A percentile compares a stretch with the other conserved stretches of the same genome.
Conservation (phyloP, 139 green algal genomes). For the Coelastrella sp. region DNA sequence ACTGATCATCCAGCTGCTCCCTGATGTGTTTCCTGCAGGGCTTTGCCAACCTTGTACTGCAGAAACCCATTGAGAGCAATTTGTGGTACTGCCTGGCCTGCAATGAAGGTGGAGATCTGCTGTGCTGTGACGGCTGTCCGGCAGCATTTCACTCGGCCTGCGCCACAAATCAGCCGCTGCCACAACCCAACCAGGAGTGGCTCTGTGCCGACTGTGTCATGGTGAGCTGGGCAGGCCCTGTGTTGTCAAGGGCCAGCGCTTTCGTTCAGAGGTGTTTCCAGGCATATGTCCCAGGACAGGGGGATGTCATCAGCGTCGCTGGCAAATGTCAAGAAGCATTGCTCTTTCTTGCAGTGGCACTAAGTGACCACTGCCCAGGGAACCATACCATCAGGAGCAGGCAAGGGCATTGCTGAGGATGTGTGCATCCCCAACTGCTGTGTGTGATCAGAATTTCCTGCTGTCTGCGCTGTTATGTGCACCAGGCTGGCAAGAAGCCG, state of each 20-base stretch:
- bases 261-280: too few relatives aligned
- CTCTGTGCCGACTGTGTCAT: slow-evolving; percentile 17
- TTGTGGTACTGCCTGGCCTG: slow-evolving; percentile 45
- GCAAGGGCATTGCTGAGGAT: too few relatives aligned
- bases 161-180: slow-evolving; percentile 50
- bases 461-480: background rate
- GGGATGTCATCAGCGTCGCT: too few relatives aligned
- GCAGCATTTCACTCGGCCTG: slow-evolving; percentile 91
- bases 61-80: slow-evolving; percentile 23
- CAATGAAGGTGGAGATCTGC: slow-evolving; percentile 58
- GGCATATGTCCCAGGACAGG: too few relatives aligned
- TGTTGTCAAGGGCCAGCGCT: too few relatives aligned
- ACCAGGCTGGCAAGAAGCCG: slow-evolving; percentile 29
- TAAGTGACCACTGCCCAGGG: too few relatives aligned
- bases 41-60: slow-evolving; percentile 43
- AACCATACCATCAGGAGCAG: too few relatives aligned
- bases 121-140: slow-evolving; percentile 94
- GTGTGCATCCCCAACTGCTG: background rate
- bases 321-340: too few relatives aligned
- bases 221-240: background rate
- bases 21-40: slow-evolving; percentile 19
- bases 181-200: slow-evolving; percentile 26
- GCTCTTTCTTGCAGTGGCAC: too few relatives aligned
- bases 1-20: background rate
- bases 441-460: background rate